phyloP scores from a whole-genome alignment of 2,329 filamentous ascomycete species.

The Grosmannia penicillata region DNA sequence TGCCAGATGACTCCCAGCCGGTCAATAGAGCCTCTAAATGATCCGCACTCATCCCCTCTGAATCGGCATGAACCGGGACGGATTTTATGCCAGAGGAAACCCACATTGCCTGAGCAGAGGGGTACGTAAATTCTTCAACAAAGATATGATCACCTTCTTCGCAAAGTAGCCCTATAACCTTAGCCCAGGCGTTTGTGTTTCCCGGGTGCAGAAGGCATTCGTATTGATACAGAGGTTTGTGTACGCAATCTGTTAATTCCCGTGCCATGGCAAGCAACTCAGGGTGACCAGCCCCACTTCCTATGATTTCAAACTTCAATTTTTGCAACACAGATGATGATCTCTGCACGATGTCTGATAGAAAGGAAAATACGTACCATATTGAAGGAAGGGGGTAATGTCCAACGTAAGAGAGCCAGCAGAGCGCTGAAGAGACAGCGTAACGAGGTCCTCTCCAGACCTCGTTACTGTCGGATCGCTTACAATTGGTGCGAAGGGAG shows the following conservation, averaged over 20 bases:
- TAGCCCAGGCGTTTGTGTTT: conserved; percentile 18
- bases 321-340: too few relatives aligned
- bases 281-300: conserved; percentile 3
- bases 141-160: conserved; percentile 16
- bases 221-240: conserved; percentile 7
- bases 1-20: conserved; percentile 11
- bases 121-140: conserved; percentile 17
- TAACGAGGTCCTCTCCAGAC: neutral
- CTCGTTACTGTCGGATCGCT: neutral
- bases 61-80: conserved; percentile 14
- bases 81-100: conserved; percentile 15
- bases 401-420: neutral
- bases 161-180: conserved; percentile 16
- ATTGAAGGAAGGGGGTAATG: conserved; percentile 6
- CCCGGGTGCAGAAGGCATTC: conserved; percentile 15
- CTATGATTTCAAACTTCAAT: neutral
- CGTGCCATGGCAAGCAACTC: conserved; percentile 1
- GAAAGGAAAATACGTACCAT: conserved; percentile 1
- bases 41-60: conserved; percentile 13
- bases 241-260: conserved; percentile 3
- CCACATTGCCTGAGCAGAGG: conserved; percentile 17
- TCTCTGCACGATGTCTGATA: too few relatives aligned
- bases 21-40: conserved; percentile 10
- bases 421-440: neutral
- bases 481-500: neutral